Evolutionary conservation across 805 yeast species (phyloP), one percentile per base, ranked within the genome.

Genomic region (Nadsonia fulvescens): DNA sequence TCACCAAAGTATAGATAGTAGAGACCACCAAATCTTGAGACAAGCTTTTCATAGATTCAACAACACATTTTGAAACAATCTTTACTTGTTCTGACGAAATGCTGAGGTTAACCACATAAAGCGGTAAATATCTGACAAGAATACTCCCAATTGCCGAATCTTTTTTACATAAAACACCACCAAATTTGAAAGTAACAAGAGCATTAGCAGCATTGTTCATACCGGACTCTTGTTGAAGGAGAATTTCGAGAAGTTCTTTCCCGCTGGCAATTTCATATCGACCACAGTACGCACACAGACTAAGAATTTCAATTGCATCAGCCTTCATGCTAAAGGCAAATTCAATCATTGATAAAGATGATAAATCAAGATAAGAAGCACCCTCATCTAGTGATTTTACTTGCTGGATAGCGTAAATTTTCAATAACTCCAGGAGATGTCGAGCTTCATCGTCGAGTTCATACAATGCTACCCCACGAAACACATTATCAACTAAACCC

Each of bases 21-120:
- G 93, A 72, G 6, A 82, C 77, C 12, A 76, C 70, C 1, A 78
- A 67, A 43, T 82, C 94, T 42, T 81, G 86, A 11, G 82, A 66
- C 28, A 76, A 54, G 6, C 67, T 64, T 30, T 63, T 65, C 37
- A 78, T 55, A 3, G 83, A 81, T 25, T 63, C 46, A 1, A 83
- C 75, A 19, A 82, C 64, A 18, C 66, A 52, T 28, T 51, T 47
- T 1, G 89, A 63, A 2, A 72, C 60, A 5, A 54, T 50, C 23
- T 54, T 44, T 20, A 81, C 71, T 22, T 64, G 53, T 0, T 43
- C 46, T 4, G 54, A 36, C 5, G 56, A 40, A 28, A 75, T 57
- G 10, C 60, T 53, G 77, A 73, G 38, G 38, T 50, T 33, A 30
- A 49, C 36, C 51, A 51, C 48, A 59, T 48, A 57, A 49, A 36